Base-by-base conservation (phyloP, 2,329 filamentous ascomycete genomes). In the Dactylellina parvicollis region DNA sequence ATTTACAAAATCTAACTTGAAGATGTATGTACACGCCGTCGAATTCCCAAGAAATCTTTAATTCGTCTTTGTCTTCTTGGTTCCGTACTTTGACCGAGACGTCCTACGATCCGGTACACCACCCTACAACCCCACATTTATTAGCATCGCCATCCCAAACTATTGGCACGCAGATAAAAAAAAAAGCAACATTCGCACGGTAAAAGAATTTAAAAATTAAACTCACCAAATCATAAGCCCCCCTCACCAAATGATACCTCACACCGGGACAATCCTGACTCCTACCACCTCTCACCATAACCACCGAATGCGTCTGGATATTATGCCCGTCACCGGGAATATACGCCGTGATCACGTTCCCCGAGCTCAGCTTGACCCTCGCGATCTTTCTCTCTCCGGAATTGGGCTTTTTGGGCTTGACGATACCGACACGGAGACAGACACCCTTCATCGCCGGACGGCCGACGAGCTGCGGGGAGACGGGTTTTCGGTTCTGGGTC, bases 231-330 rank as follows among this genome's bases (percentile, higher is more conserved):
- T 99, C 95, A 82, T 96, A 84, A 18, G 93, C 92, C 30, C 95
- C 95, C 80, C 95, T 85, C 42, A 99, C 91, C 79, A 97, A 84
- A 82, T 96, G 92, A 81, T 99, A 99, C 80, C 93, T 89, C 82
- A 99, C 95, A 89, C 95, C 95, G 74, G 95, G 95, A 84, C 95
- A 99, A 88, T 99, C 95, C 86, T 98, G 95, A 76, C 88, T 89
- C 80, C 95, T 86, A 1, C 95, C 95, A 69, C 95, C 95, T 76
- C 95, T 86, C n/a, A 99, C 93, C 76, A 98, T 85, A 64, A 99
- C 95, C 49, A 99, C 95, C 78, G 91, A 96, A 85, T 99, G 96
- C 86, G 98, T 95, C 85, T 98, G 94, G 76, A 98, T 93, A 82
- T 98, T 99, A 83, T 99, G 95, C 52, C 95, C 94, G 86, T 98